Conservation (phyloP, 257 asterid species). For the Fraxinus excelsior region DNA sequence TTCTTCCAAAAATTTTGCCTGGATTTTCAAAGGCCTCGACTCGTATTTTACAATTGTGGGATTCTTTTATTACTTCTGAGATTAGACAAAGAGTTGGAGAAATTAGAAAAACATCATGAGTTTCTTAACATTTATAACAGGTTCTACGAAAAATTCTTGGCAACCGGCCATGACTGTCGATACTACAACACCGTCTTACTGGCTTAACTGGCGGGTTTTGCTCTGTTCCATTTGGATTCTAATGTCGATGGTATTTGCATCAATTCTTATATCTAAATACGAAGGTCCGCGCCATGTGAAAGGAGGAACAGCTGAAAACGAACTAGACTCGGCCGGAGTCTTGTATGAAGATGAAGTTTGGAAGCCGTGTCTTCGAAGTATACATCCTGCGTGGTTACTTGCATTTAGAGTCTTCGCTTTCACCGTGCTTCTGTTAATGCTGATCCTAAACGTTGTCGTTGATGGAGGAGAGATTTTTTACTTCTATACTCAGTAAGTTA, state of each 20-base stretch:
- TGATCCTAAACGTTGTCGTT: conserved; percentile 59
- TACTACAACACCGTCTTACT: conserved; percentile 73
- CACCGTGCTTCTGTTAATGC: conserved; percentile 71
- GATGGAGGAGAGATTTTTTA: conserved; percentile 76
- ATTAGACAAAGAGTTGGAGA: conserved; percentile 20
- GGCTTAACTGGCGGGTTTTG: conserved; percentile 91
- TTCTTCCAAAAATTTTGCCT: not conserved
- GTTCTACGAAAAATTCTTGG: conserved; percentile 72
- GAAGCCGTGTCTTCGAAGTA: conserved; percentile 74
- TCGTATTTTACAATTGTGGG: not conserved
- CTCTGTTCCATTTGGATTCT: conserved; percentile 74
- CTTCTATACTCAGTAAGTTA: conserved; percentile 90
- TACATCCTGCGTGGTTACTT: conserved; percentile 89
- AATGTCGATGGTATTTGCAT: conserved; percentile 63
- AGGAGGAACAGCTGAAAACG: conserved; percentile 28
- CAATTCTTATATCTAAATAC: conserved; percentile 64
- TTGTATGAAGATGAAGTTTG: conserved; percentile 86
- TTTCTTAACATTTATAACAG: conserved; percentile 80
- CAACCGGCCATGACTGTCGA: conserved; percentile 73
- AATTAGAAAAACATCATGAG: conserved; percentile 44
- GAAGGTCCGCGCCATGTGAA: conserved; percentile 47
- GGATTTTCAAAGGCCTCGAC: not conserved
- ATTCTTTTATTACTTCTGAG: conserved; percentile 9
- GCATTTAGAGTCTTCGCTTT: conserved; percentile 72
- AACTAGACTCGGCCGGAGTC: conserved; percentile 46